These are phyloP conservation scores for Colletotrichum orchidophilum DNA, from an alignment of 2,329 filamentous ascomycete genomes.

Conservation along the genomic window DNA sequence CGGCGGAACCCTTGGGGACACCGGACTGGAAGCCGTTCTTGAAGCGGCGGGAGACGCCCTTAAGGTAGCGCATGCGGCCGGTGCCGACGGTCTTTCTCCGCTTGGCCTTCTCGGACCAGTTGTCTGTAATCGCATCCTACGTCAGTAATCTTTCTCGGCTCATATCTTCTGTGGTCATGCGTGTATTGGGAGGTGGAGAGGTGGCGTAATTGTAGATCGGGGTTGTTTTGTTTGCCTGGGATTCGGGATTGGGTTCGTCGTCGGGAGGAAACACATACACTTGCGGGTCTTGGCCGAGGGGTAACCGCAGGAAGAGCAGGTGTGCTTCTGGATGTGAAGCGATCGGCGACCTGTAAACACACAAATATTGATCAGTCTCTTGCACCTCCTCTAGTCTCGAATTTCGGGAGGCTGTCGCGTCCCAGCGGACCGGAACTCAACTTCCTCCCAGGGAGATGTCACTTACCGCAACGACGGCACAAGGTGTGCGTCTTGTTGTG, in stretches of 20 bases:
- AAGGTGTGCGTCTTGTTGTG: constrained; percentile 99
- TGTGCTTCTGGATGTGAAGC: constrained; percentile 99
- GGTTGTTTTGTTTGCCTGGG: not conserved
- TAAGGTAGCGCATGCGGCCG: constrained; percentile 95
- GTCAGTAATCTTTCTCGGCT: constrained; percentile 18
- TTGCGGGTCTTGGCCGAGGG: constrained; percentile 96
- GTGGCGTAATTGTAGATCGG: not conserved
- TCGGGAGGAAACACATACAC: constrained; percentile 76
- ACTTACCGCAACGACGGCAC: constrained; percentile 98
- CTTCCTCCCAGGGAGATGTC: constrained; percentile 30
- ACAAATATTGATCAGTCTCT: not conserved
- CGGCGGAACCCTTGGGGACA: constrained; percentile 83
- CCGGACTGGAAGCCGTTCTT: constrained; percentile 98
- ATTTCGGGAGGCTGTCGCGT: constrained; percentile 19
- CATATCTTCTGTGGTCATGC: not conserved
- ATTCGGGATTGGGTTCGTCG: constrained; percentile 5
- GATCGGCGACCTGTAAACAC: constrained; percentile 81
- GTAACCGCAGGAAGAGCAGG: constrained; percentile 95
- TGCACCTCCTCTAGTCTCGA: not conserved
- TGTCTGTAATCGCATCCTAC: constrained; percentile 68
- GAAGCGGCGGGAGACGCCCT: constrained; percentile 91
- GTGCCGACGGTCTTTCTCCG: constrained; percentile 99
- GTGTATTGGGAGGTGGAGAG: too few species aligned
- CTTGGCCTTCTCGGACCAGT: constrained; percentile 99
- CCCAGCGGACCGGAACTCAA: not conserved